Evolutionary conservation across 495 filamentous ascomycete genomes (phyloP), one percentile per base, ranked within the genome.

Genomic region (Oidiodendron maius): DNA sequence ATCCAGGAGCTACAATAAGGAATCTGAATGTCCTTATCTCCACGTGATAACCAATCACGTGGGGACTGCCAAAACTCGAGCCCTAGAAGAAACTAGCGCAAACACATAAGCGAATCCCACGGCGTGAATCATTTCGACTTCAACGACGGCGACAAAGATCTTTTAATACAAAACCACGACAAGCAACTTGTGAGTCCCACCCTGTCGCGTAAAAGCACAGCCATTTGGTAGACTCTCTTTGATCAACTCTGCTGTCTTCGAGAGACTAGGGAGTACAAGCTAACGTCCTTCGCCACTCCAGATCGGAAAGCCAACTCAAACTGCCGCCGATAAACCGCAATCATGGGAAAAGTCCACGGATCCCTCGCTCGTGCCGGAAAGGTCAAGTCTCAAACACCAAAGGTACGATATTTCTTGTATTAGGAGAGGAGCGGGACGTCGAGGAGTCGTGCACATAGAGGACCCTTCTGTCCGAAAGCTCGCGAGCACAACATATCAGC

Each of bases 301-400:
- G 48, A 50, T 50, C 48, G 38, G 48, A 50, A 48, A 49, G 41
- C 30, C 41, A 44, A 3, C 3, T 4, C 1, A 30, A 28, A 23
- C 15, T 15, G 10, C 20, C 26, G 10, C 40, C 54, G 53, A 60
- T 60, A 63, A 68, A 69, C 64, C 68, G 66, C 72, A 77, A 83
- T 69, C 65, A 91, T 91, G 87, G 87, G 87, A 70, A 91, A 91
- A 76, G 87, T 89, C 61, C 87, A 91, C 78, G 87, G 87, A 56
- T 89, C 84, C 34, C 86, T 96, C 72, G 91, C 91, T 68, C 91
- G 91, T 86, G 91, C 91, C 64, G 93, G 91, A 78, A 93, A 93
- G 77, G 87, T 93, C 75, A 89, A 89, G 81, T 84, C 85, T 67
- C 86, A 89, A 66, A 91, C 88, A 62, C 87, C 87, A 62, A 91